These are phyloP conservation scores for Xylaria sp. DNA, from an alignment of 495 filamentous ascomycete genomes.

Conservation along the genomic window DNA sequence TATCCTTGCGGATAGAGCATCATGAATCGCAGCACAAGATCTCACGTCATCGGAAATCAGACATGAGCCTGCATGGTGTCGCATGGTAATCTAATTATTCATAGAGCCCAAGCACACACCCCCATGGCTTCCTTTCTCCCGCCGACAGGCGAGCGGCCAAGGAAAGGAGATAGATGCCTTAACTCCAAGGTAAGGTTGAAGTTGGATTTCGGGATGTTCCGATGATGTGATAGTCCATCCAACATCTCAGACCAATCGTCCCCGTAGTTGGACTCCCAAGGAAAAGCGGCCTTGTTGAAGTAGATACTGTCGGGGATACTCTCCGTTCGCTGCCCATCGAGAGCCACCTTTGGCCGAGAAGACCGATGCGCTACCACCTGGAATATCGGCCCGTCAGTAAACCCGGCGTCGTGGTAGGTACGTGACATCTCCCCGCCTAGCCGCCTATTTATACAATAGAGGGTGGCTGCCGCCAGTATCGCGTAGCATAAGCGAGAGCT, in stretches of 20 bases:
- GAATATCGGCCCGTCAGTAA: constrained; percentile 20
- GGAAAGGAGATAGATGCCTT: not conserved
- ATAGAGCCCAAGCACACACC: not conserved
- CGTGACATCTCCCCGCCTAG: not conserved
- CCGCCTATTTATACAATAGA: constrained; percentile 5
- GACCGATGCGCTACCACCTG: not conserved
- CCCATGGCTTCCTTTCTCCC: not conserved
- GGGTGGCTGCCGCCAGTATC: not conserved
- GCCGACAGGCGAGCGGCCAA: too few relatives aligned
- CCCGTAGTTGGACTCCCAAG: not conserved
- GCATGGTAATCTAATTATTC: not conserved
- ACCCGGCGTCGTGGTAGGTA: constrained; percentile 16
- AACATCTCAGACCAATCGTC: not conserved
- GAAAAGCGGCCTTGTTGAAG: not conserved
- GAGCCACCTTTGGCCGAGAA: not conserved
- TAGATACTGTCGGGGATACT: not conserved
- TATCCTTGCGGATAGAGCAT: not conserved
- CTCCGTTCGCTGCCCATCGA: not conserved
- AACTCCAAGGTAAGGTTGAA: not conserved
- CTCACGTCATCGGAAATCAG: constrained; percentile 17
- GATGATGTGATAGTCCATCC: not conserved
- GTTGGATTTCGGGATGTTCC: not conserved
- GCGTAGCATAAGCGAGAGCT: constrained; percentile 28
- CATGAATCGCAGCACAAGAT: constrained; percentile 11
- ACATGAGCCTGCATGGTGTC: constrained; percentile 1